phyloP scores from a whole-genome alignment of 306 rosid species.

The Cicer chorassanicum region DNA sequence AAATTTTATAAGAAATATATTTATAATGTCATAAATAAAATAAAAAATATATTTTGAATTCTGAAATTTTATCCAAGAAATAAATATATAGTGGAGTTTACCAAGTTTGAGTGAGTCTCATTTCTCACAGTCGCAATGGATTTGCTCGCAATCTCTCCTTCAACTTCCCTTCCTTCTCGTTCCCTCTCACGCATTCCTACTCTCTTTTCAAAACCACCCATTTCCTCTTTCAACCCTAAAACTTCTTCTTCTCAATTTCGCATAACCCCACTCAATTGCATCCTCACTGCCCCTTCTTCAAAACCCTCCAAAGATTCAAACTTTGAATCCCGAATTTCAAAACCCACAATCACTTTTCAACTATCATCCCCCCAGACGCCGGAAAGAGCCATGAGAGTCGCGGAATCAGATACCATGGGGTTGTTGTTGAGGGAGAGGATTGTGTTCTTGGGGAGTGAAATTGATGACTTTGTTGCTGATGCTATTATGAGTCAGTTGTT shows the following conservation, averaged over 20 bases:
- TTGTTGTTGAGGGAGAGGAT: constrained; percentile 87
- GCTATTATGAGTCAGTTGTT: constrained; percentile 82
- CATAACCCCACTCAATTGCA: constrained; percentile 40
- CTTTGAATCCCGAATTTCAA: constrained; percentile 22
- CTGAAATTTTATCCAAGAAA: too few relatives aligned
- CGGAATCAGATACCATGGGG: constrained; percentile 84
- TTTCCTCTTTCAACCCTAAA: constrained; percentile 46
- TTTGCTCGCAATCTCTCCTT: constrained; percentile 62
- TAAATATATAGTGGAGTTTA: too few relatives aligned
- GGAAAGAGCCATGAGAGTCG: constrained; percentile 64
- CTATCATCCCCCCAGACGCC: constrained; percentile 72
- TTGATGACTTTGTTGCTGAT: constrained; percentile 93
- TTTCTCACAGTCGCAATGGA: constrained; percentile 47
- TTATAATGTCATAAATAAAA: too few relatives aligned
- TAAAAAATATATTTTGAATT: too few relatives aligned
- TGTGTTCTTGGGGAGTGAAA: constrained; percentile 77
- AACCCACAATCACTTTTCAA: constrained; percentile 42
- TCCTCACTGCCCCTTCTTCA: constrained; percentile 1
- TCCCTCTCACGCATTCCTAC: constrained; percentile 39
- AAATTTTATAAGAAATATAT: too few relatives aligned
- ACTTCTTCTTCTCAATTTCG: constrained; percentile 33
- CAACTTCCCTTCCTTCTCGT: constrained; percentile 40
- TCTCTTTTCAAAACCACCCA: constrained; percentile 45
- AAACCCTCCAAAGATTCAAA: constrained; percentile 44
- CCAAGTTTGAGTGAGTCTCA: too few relatives aligned